Evolutionary conservation across 305 asterid species (phyloP).

Genomic region (Fraxinus nigra): DNA sequence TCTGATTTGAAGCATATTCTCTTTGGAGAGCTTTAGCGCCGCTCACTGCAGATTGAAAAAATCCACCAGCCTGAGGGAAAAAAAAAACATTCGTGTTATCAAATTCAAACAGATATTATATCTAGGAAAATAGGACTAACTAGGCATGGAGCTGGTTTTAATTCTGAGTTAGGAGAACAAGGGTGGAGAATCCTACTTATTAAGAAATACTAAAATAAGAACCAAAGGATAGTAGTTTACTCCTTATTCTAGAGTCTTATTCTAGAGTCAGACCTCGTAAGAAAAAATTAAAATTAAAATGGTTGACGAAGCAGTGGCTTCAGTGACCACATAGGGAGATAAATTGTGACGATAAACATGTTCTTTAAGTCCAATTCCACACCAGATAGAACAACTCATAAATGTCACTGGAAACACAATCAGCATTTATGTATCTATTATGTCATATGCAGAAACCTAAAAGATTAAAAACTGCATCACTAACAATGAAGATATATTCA

Average conservation of each 20-base stretch:
- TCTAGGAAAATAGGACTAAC: neutral
- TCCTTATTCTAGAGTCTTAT: neutral
- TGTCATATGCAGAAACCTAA: neutral
- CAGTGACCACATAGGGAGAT: neutral
- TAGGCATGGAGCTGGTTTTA: neutral
- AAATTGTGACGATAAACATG: neutral
- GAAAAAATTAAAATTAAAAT: neutral
- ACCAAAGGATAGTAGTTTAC: neutral
- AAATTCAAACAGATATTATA: neutral
- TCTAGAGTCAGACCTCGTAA: neutral
- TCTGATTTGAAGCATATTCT: conserved; percentile 65
- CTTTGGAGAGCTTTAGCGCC: conserved; percentile 76
- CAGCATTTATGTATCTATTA: neutral
- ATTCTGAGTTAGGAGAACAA: neutral
- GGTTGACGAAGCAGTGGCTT: neutral
- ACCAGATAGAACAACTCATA: neutral
- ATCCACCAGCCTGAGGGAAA: conserved; percentile 76
- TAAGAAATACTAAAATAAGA: neutral
- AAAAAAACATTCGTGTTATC: neutral
- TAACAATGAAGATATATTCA: neutral
- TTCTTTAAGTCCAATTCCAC: neutral
- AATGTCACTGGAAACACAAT: neutral
- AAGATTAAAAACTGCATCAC: neutral
- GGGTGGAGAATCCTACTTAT: neutral
- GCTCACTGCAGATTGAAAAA: conserved; percentile 76